These are phyloP conservation scores for Populus hybrid DNA, from an alignment of 441 rosid genomes.

Conservation along the genomic window DNA sequence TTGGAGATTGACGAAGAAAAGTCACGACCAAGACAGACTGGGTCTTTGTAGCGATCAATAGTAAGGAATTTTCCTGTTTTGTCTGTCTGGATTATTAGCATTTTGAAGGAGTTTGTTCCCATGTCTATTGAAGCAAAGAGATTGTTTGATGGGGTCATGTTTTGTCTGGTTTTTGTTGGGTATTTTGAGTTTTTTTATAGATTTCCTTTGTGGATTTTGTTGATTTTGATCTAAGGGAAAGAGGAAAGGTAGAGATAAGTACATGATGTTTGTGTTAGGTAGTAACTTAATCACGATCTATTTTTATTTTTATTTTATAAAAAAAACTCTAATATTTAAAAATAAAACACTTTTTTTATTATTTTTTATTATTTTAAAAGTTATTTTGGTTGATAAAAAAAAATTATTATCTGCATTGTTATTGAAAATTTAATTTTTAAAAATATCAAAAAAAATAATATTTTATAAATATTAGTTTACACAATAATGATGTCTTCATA, in stretches of 20 bases:
- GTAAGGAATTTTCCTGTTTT: conserved; percentile 49
- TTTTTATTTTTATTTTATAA: no score
- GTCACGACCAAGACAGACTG: conserved; percentile 50
- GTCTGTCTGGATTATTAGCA: conserved; percentile 51
- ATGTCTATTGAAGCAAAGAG: conserved; percentile 66
- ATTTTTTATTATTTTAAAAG: no score
- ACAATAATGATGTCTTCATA: background rate
- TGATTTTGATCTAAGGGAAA: background rate
- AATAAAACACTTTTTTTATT: no score
- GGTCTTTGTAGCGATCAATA: conserved; percentile 41
- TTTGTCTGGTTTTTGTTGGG: background rate
- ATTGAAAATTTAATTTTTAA: no score
- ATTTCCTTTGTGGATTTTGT: background rate
- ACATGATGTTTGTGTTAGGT: background rate
- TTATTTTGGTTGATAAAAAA: background rate
- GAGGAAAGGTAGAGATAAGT: background rate
- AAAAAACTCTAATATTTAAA: background rate
- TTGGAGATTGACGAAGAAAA: conserved; percentile 43
- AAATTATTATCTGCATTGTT: no score
- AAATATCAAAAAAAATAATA: no score
- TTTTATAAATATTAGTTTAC: no score
- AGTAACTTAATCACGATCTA: background rate
- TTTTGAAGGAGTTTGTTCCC: conserved; percentile 72
- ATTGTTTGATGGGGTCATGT: conserved; percentile 12
- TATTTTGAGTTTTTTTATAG: background rate